phyloP scores from a whole-genome alignment of 176 grass and related monocot species.

The Triticum aestivum region IWGSC_CS_RefSeq_v2.1 NC_057800.1:136775137-136775636 shows the following conservation, averaged over 20 bases:
- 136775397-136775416: background rate
- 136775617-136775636: conserved; percentile 86
- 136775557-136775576: conserved; percentile 25
- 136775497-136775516: conserved; percentile 18
- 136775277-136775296: no score
- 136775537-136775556: background rate
- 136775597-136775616: conserved; percentile 65
- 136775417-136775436: background rate
- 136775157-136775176: no score
- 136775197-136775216: no score
- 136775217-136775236: no score
- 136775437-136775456: background rate
- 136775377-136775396: background rate
- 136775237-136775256: no score
- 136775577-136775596: conserved; percentile 47
- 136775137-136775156: no score
- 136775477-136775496: background rate
- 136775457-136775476: background rate
- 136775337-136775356: no score
- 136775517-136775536: background rate
- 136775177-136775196: no score
- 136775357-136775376: no score
- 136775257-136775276: no score
- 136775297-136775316: no score
- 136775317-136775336: no score